Conservation (phyloP, 306 rosid genomes). For the Rosa multiflora region DNA sequence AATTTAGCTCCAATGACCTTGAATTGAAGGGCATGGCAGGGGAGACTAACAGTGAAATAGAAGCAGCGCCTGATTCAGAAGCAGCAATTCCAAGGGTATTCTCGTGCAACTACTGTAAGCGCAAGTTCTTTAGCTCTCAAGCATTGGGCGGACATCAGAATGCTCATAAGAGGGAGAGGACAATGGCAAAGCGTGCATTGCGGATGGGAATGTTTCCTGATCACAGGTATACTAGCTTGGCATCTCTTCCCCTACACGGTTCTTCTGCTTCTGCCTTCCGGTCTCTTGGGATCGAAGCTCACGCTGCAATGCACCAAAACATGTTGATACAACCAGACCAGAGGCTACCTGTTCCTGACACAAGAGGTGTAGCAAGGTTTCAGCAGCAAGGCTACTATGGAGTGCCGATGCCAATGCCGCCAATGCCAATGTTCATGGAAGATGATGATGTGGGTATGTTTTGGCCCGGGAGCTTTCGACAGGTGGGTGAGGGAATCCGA, state of each 20-base stretch:
- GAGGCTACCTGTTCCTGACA: constrained; percentile 41
- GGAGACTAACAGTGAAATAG: constrained; percentile 43
- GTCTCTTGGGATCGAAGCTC: constrained; percentile 78
- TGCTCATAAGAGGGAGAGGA: constrained; percentile 89
- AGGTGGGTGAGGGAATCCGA: constrained; percentile 38
- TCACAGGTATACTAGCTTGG: constrained; percentile 60
- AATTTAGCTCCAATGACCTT: constrained; percentile 36
- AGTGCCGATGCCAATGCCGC: constrained; percentile 13
- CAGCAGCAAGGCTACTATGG: constrained; percentile 47
- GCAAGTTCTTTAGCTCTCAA: constrained; percentile 90
- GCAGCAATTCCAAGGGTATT: constrained; percentile 56
- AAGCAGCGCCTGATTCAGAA: constrained; percentile 35
- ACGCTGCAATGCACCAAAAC: constrained; percentile 61
- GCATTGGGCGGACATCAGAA: constrained; percentile 94
- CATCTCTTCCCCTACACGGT: constrained; percentile 83
- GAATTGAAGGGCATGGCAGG: constrained; percentile 39
- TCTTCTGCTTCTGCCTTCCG: constrained; percentile 73
- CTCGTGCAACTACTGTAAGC: constrained; percentile 83
- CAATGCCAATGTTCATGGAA: constrained; percentile 40
- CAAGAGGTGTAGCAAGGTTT: constrained; percentile 56
- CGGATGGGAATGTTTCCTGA: constrained; percentile 68
- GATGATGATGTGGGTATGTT: constrained; percentile 55
- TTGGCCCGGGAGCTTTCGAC: constrained; percentile 94
- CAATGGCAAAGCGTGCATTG: constrained; percentile 86
- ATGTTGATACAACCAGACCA: constrained; percentile 28